Evolutionary conservation across 108 stramenopile species (phyloP).

Genomic region (Epithemia pelagica): DNA sequence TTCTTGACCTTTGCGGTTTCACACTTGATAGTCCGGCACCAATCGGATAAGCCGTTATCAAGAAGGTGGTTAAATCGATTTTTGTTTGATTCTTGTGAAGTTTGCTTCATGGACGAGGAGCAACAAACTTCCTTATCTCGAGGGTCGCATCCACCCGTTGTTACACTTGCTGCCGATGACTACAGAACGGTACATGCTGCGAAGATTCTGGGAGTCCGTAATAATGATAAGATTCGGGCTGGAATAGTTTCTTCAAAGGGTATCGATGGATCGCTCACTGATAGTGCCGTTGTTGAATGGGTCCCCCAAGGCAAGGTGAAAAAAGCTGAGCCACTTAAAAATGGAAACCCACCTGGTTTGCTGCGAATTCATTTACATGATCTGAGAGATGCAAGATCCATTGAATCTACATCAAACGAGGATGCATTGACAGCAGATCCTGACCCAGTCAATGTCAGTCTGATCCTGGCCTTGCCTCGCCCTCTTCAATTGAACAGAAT

Average conservation of each 20-base stretch:
- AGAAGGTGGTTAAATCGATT: slow-evolving; percentile 56
- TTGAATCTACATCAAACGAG: slow-evolving; percentile 3
- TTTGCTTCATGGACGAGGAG: slow-evolving; percentile 11
- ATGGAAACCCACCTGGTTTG: slow-evolving; percentile 74
- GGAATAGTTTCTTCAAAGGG: slow-evolving; percentile 44
- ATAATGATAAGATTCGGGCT: slow-evolving; percentile 69
- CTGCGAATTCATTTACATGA: slow-evolving; percentile 36
- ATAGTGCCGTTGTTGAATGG: slow-evolving; percentile 68
- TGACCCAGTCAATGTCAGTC: slow-evolving; percentile 34
- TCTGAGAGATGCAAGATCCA: slow-evolving; percentile 19
- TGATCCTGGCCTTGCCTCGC: slow-evolving; percentile 86
- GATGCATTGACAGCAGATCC: background rate
- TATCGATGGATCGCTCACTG: slow-evolving; percentile 38
- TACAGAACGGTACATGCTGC: slow-evolving; percentile 81
- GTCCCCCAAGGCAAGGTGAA: slow-evolving; percentile 76
- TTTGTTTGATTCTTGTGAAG: slow-evolving; percentile 55
- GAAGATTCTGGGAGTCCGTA: slow-evolving; percentile 54
- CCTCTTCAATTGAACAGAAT: slow-evolving; percentile 82
- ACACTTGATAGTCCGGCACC: background rate
- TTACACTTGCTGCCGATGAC: slow-evolving; percentile 59
- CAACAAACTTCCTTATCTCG: background rate
- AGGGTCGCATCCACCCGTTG: no score
- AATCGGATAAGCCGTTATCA: background rate
- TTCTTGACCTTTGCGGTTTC: background rate
- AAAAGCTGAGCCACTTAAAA: slow-evolving; percentile 56